Evolutionary conservation across 495 filamentous ascomycete genomes (phyloP), one percentile per base, ranked within the genome.

Genomic region (Friedmanniomyces simplex): DNA sequence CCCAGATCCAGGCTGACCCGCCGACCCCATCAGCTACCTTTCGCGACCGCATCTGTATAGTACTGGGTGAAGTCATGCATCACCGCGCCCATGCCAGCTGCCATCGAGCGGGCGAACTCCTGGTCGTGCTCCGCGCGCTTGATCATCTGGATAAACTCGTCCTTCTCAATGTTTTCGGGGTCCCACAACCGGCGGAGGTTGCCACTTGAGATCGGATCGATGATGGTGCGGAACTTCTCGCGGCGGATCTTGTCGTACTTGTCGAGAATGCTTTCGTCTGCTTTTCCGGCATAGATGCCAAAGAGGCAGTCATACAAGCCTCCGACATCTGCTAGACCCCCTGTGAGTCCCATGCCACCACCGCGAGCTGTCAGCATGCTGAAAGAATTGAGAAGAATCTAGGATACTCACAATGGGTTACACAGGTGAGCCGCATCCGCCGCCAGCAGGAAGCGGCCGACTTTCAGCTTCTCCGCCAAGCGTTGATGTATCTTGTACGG

Each of bases 401-500:
- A 2, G 21, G 20, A 16, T 36, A 10, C 71, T 58, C 54, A 73
- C 68, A 76, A 79, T 24, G 77, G 77, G 62, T 79, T 79, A 58
- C 76, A 79, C 26, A 80, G 62, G 60, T 80, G 77, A 3, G 76
- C 77, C 16, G 81, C 80, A 69, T 84, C 81, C 12, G 80, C 81
- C 1, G 74, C 79, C 54, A 84, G 67, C 10, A 79, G 26, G 21
- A 83, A 59, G 1, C 76, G 68, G 0, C 81, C 80, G 1, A 80
- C 77, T 34, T 79, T 72, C 58, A 83, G 75, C 7, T 61, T 67
- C 8, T 73, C 70, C 14, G 79, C 80, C 66, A 79, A 80, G n/a
- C 81, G 74, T 62, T 84, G 80, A 57, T 84, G 81, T 63, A 84
- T 71, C 58, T 73, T 77, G 61, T 83, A 84, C 6, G 80, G 81